Percentiles rank a stretch among this genome's conserved stretches.
Conservation (phyloP, 1,284 basidiomycete species). For the Ganoderma multipileum region DNA sequence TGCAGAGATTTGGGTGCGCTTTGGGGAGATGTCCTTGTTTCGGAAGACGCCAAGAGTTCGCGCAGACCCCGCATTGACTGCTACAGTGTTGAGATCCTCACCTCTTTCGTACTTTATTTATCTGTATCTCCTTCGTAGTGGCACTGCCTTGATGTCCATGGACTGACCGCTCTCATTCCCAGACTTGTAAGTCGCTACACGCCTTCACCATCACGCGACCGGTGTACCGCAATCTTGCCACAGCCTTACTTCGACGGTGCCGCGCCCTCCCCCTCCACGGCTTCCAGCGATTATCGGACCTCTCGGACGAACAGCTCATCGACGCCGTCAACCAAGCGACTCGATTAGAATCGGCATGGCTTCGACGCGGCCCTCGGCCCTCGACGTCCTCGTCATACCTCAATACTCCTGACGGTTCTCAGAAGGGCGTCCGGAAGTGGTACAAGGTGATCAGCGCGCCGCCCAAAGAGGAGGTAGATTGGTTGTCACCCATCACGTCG, state of each 20-base stretch:
- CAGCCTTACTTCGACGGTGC: constrained; percentile 64
- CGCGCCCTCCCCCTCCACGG: constrained; percentile 71
- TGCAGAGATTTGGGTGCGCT: no score
- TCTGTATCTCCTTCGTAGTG: neutral
- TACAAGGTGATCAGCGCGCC: constrained; percentile 71
- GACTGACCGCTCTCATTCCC: neutral
- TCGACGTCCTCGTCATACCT: constrained; percentile 32
- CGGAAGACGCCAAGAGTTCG: no score
- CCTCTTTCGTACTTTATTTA: neutral
- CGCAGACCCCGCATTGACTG: no score
- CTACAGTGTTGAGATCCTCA: no score
- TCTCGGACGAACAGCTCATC: constrained; percentile 64
- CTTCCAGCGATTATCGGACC: constrained; percentile 69
- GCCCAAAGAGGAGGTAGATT: constrained; percentile 71
- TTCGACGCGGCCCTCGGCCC: constrained; percentile 62
- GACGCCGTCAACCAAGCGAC: constrained; percentile 66
- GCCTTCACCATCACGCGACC: constrained; percentile 66
- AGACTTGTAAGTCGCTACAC: constrained; percentile 68
- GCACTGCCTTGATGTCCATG: neutral
- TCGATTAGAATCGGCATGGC: constrained; percentile 67
- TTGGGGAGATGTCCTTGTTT: no score
- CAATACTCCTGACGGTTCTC: constrained; percentile 12
- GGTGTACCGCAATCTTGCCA: constrained; percentile 69
- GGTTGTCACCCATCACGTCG: constrained; percentile 77
- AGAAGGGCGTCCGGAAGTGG: constrained; percentile 44